phyloP scores from a whole-genome alignment of 148 eudicot genomes.

The Talinum fruticosum region DNA sequence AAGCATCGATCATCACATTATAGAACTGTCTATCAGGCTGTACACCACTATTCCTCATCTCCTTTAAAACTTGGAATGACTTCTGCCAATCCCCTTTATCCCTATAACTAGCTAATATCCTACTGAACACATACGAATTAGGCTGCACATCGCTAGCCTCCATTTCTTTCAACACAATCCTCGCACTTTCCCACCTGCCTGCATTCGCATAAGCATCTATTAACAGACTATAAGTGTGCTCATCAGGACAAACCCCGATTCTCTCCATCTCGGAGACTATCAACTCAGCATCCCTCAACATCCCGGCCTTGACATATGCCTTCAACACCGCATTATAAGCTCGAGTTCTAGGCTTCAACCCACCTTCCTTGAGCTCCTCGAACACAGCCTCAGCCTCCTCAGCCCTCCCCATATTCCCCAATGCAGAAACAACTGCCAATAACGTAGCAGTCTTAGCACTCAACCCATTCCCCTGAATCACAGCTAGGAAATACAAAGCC shows the following conservation, averaged over 20 bases:
- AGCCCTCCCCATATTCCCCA: slow-evolving; percentile 72
- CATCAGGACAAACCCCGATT: slow-evolving; percentile 72
- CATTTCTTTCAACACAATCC: slow-evolving; percentile 92
- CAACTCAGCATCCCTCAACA: slow-evolving; percentile 70
- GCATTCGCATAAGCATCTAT: slow-evolving; percentile 88
- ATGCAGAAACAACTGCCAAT: slow-evolving; percentile 51
- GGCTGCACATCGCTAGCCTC: slow-evolving; percentile 69
- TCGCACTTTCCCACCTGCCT: slow-evolving; percentile 96
- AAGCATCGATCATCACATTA: slow-evolving; percentile 92
- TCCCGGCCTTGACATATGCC: slow-evolving; percentile 71
- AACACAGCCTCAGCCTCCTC: slow-evolving; percentile 92
- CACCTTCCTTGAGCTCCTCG: slow-evolving; percentile 93
- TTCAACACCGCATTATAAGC: slow-evolving; percentile 94
- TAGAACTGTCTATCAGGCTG: slow-evolving; percentile 81
- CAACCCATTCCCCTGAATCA: slow-evolving; percentile 78
- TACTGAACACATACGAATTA: slow-evolving; percentile 68
- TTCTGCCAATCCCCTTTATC: slow-evolving; percentile 95
- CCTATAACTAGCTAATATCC: slow-evolving; percentile 77
- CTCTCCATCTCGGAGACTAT: slow-evolving; percentile 87
- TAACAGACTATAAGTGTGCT: slow-evolving; percentile 77
- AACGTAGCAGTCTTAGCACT: slow-evolving; percentile 61
- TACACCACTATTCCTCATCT: slow-evolving; percentile 85
- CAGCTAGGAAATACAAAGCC: slow-evolving; percentile 55
- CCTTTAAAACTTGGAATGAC: slow-evolving; percentile 84
- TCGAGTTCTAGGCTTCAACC: slow-evolving; percentile 69